Conservation (phyloP, 116 monocot species). For the Dioscorea cayenensis region DNA sequence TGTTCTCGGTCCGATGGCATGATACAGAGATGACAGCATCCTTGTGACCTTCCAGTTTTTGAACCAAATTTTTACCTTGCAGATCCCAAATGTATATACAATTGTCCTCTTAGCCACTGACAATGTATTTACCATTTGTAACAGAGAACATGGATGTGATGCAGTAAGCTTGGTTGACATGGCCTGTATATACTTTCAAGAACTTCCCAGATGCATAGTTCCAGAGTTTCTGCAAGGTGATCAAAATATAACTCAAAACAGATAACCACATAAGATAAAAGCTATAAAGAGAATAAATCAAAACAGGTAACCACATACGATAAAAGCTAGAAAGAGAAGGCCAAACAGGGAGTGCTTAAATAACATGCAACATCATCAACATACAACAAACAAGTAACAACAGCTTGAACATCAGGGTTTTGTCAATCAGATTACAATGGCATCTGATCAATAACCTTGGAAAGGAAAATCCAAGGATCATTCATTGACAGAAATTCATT, state of each 20-base stretch:
- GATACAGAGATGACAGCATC: conserved; percentile 80
- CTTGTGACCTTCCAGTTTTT: conserved; percentile 77
- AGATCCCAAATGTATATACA: conserved; percentile 84
- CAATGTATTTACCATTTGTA: conserved; percentile 80
- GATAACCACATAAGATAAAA: background rate
- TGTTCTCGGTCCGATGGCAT: conserved; percentile 63
- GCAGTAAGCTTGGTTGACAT: conserved; percentile 68
- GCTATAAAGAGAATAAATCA: too few species aligned
- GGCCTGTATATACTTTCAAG: conserved; percentile 74
- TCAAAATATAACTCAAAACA: background rate
- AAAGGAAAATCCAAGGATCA: too few species aligned
- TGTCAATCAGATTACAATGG: too few species aligned
- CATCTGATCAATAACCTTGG: too few species aligned
- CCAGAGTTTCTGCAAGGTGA: conserved; percentile 62
- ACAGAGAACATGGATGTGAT: conserved; percentile 78
- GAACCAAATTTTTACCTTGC: conserved; percentile 74
- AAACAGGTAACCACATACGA: too few species aligned
- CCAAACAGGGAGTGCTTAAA: background rate
- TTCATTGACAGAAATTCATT: too few species aligned
- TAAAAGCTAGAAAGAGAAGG: background rate
- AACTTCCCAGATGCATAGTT: conserved; percentile 58
- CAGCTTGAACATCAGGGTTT: too few species aligned
- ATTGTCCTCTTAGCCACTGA: conserved; percentile 80
- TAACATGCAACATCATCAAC: too few species aligned
- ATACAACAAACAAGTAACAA: too few species aligned